Evolutionary conservation across 2,329 filamentous ascomycete species (phyloP).

Genomic region (Penicillium sp.): DNA sequence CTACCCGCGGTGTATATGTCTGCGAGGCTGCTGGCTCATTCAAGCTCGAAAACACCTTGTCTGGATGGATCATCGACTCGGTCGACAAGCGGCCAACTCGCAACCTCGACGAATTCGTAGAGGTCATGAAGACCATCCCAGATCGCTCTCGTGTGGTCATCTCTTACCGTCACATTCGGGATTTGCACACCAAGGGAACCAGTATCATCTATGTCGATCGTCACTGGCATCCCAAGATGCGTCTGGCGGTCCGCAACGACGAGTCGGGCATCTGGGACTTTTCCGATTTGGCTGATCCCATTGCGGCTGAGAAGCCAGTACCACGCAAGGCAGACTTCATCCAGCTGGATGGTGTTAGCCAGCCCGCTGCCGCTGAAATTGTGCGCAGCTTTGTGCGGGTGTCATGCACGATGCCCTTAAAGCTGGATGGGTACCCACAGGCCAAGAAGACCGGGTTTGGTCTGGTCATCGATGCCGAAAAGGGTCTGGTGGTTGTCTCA

Average conservation of each 20-base stretch:
- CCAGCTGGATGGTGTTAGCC: constrained; percentile 81
- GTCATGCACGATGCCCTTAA: constrained; percentile 88
- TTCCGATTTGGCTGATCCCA: constrained; percentile 75
- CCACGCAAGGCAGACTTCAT: constrained; percentile 87
- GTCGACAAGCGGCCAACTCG: constrained; percentile 90
- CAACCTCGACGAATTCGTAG: constrained; percentile 82
- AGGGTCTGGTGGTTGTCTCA: constrained; percentile 92
- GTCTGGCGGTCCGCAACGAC: constrained; percentile 88
- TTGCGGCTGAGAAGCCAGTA: constrained; percentile 72
- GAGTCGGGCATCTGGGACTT: constrained; percentile 93
- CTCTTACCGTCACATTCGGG: constrained; percentile 91
- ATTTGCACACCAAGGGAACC: constrained; percentile 92
- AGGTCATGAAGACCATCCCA: constrained; percentile 86
- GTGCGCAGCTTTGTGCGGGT: constrained; percentile 94
- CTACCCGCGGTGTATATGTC: constrained; percentile 88
- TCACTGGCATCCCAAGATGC: constrained; percentile 96
- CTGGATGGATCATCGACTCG: constrained; percentile 90
- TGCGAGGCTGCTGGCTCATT: constrained; percentile 95
- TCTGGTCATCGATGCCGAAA: constrained; percentile 93
- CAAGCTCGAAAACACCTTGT: constrained; percentile 86
- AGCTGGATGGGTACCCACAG: constrained; percentile 96
- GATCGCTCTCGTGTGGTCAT: constrained; percentile 82
- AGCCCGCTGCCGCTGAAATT: constrained; percentile 88
- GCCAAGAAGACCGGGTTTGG: constrained; percentile 94
- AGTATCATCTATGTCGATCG: constrained; percentile 90